Evolutionary conservation across 495 filamentous ascomycete species (phyloP).

Genomic region (Penicillium bovifimosum): DNA sequence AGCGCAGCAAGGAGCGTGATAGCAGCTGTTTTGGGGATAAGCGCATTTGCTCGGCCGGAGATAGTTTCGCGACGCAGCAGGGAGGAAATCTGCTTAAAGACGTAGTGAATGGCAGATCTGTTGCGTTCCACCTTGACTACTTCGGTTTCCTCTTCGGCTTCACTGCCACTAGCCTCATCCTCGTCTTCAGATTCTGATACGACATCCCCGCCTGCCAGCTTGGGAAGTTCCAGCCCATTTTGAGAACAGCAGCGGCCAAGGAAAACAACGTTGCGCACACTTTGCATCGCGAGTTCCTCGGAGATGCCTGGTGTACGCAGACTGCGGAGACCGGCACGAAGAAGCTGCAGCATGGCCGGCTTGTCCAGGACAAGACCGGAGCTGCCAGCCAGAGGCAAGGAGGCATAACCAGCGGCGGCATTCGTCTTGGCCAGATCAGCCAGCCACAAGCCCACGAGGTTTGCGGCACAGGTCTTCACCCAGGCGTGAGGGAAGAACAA

Average conservation of each 20-base stretch:
- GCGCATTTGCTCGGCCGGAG: slow-evolving; percentile 52
- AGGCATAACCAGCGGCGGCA: slow-evolving; percentile 42
- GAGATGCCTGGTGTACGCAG: slow-evolving; percentile 60
- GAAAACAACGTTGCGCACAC: slow-evolving; percentile 72
- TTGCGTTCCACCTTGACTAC: slow-evolving; percentile 12
- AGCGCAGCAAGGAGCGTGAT: slow-evolving; percentile 66
- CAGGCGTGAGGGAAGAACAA: slow-evolving; percentile 67
- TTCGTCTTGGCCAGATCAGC: slow-evolving; percentile 68
- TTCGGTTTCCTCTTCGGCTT: slow-evolving; percentile 27
- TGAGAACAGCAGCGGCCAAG: slow-evolving; percentile 62
- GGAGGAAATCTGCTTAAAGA: slow-evolving; percentile 68
- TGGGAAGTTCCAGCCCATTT: slow-evolving; percentile 51
- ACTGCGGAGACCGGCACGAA: slow-evolving; percentile 57
- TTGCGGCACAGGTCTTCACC: slow-evolving; percentile 71
- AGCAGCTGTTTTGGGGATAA: slow-evolving; percentile 68
- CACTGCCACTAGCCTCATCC: slow-evolving; percentile 32
- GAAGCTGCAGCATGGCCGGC: slow-evolving; percentile 60
- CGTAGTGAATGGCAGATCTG: slow-evolving; percentile 57
- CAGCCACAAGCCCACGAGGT: slow-evolving; percentile 70
- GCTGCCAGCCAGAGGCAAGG: slow-evolving; percentile 62
- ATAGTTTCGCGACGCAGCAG: slow-evolving; percentile 73
- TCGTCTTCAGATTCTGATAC: slow-evolving; percentile 39
- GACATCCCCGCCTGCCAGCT: slow-evolving; percentile 30
- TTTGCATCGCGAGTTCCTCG: slow-evolving; percentile 65
- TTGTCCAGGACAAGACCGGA: slow-evolving; percentile 61